Evolutionary conservation across 352 stramenopile species (phyloP).

Genomic region (Globisporangium cederbergense): DNA sequence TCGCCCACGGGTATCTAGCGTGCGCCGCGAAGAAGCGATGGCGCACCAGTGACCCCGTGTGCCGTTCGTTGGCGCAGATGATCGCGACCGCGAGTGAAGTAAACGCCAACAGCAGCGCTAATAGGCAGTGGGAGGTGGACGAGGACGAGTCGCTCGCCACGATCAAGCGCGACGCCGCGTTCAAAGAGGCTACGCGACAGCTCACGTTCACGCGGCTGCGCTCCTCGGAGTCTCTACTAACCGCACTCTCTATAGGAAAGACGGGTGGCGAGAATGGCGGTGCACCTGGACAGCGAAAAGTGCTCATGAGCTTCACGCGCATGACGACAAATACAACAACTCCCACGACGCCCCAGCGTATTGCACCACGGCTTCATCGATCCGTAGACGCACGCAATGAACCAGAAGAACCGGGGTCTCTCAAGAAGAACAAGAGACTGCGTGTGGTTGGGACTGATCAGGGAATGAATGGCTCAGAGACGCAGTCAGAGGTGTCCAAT

Average conservation of each 20-base stretch:
- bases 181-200: conserved; percentile 15
- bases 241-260: background rate
- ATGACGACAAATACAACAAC: background rate
- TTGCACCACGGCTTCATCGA: background rate
- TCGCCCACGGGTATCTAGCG: conserved; percentile 19
- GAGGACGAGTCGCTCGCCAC: conserved; percentile 15
- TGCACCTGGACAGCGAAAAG: background rate
- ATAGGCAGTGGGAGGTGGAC: background rate
- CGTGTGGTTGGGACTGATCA: background rate
- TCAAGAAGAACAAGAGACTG: background rate
- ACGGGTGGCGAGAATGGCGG: background rate
- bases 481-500: background rate
- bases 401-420: background rate
- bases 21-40: conserved; percentile 7
- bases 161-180: conserved; percentile 16
- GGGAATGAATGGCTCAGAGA: background rate
- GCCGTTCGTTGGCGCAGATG: conserved; percentile 12
- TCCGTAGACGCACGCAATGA: background rate
- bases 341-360: background rate
- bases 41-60: conserved; percentile 2
- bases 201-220: conserved; percentile 5
- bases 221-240: background rate
- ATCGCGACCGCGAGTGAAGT: background rate
- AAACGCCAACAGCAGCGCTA: background rate
- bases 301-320: conserved; percentile 17